Evolutionary conservation across 257 asterid genomes (phyloP).

Genomic region (Solanum medicagineum): DNA sequence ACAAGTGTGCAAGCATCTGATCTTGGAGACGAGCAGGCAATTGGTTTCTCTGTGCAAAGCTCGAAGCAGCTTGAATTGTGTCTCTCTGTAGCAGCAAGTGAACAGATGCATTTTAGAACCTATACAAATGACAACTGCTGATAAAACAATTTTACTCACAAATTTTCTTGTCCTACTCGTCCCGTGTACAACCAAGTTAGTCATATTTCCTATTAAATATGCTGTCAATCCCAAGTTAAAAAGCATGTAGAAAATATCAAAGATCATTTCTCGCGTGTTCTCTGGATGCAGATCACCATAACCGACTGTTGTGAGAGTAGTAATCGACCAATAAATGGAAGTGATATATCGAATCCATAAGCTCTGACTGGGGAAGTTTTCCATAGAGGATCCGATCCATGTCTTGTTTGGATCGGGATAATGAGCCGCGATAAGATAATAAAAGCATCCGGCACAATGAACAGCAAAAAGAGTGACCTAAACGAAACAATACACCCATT

Average conservation of each 20-base stretch:
- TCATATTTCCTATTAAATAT: conserved; percentile 93
- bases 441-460: conserved; percentile 92
- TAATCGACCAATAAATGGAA: conserved; percentile 85
- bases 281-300: conserved; percentile 92
- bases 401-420: conserved; percentile 49
- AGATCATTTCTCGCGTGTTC: conserved; percentile 81
- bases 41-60: conserved; percentile 29
- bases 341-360: conserved; percentile 79
- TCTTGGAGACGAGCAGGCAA: conserved; percentile 25
- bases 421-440: conserved; percentile 68
- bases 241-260: conserved; percentile 77
- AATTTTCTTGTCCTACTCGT: conserved; percentile 81
- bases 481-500: not conserved
- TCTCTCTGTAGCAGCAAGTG: conserved; percentile 14
- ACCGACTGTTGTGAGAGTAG: conserved; percentile 89
- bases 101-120: not conserved
- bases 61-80: conserved; percentile 28
- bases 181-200: conserved; percentile 87
- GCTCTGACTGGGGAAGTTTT: conserved; percentile 42
- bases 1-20: conserved; percentile 37
- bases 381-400: conserved; percentile 78
- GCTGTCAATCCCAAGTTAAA: conserved; percentile 88
- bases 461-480: conserved; percentile 93
- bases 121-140: not conserved
- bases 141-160: conserved; percentile 34